Evolutionary conservation across 2,329 filamentous ascomycete species (phyloP), one percentile per base, ranked within the genome.

Genomic region (Aureobasidium sp.): DNA sequence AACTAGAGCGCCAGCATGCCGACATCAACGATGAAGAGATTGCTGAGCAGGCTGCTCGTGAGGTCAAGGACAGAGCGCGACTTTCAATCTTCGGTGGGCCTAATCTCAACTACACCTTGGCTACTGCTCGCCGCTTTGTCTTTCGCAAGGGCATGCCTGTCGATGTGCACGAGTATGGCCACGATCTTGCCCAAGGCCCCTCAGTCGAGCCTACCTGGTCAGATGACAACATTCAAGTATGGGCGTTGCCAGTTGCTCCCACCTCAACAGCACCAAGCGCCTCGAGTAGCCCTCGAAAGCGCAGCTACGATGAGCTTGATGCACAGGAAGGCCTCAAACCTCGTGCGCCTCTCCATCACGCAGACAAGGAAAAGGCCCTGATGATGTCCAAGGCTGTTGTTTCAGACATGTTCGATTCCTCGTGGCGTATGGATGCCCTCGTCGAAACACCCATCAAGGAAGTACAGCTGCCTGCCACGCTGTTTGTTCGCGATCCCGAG

Each of bases 111-210:
- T 87, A 96, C 69, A 80, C 84, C 6, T 74, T 99, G 60, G 92
- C 90, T n/a, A 89, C 91, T 0, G 86, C 88, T 17, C 83, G 94
- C 47, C 79, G 86, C 33, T 96, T 96, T 73, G 84, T 97, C 53
- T 93, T 96, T 67, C 83, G 94, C 38, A 91, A 89, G 67, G 87
- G 89, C 0, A 81, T 95, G 70, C 87, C 87, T 0, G 74, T 96
- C n/a, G 77, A 76, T 33, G 79, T 87, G 1, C 79, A 84, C 64
- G 94, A 99, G 72, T 81, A 89, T 51, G 74, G 77, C 42, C 66
- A 74, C 10, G 77, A 69, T 62, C 57, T 59, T 60, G 63, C 63
- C 13, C 64, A 68, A n/a, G 62, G 65, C 15, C 62, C 63, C n/a
- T 69, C 67, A 62, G 67, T 69, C 38, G 69, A 67, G 47, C 89